A percentile compares a stretch with the other conserved stretches of the same genome.
phyloP scores from a whole-genome alignment of 441 rosid species.

The Adansonia rubrostipa region DNA sequence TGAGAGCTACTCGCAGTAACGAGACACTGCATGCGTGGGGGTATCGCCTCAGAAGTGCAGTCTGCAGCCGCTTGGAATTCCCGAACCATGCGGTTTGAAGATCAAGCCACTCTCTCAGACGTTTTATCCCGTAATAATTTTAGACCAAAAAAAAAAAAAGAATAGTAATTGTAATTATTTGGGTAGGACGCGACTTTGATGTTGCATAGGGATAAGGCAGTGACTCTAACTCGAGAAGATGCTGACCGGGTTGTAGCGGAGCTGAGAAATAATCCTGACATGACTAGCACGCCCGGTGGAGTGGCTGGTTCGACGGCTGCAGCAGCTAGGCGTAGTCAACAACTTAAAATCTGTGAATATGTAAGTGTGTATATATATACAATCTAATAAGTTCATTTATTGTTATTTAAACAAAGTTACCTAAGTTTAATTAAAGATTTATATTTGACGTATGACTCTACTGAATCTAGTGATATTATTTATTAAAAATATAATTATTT shows the following conservation, averaged over 20 bases:
- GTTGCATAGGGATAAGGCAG: slow-evolving; percentile 45
- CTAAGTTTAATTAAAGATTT: too few relatives aligned
- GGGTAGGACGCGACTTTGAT: slow-evolving; percentile 49
- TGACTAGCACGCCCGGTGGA: slow-evolving; percentile 56
- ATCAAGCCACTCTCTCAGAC: slow-evolving; percentile 47
- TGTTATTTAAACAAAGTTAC: not conserved
- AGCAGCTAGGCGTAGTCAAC: slow-evolving; percentile 47
- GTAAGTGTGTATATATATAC: not conserved
- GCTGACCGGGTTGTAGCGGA: slow-evolving; percentile 56
- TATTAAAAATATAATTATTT: too few relatives aligned
- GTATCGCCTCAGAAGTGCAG: slow-evolving; percentile 52
- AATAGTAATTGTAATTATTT: too few relatives aligned
- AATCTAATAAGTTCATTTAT: not conserved
- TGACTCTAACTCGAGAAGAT: slow-evolving; percentile 56
- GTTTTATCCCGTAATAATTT: slow-evolving; percentile 38
- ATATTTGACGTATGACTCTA: too few relatives aligned
- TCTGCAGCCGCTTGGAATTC: slow-evolving; percentile 46
- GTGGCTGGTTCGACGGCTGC: slow-evolving; percentile 58
- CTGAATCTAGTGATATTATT: too few relatives aligned
- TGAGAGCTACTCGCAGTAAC: slow-evolving; percentile 46
- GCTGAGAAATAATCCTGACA: slow-evolving; percentile 47
- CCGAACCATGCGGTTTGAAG: slow-evolving; percentile 29
- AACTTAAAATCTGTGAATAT: not conserved
- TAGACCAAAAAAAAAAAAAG: not conserved
- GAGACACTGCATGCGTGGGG: slow-evolving; percentile 47